phyloP scores from a whole-genome alignment of 2,329 filamentous ascomycete species.

The Phoma sp. region DNA sequence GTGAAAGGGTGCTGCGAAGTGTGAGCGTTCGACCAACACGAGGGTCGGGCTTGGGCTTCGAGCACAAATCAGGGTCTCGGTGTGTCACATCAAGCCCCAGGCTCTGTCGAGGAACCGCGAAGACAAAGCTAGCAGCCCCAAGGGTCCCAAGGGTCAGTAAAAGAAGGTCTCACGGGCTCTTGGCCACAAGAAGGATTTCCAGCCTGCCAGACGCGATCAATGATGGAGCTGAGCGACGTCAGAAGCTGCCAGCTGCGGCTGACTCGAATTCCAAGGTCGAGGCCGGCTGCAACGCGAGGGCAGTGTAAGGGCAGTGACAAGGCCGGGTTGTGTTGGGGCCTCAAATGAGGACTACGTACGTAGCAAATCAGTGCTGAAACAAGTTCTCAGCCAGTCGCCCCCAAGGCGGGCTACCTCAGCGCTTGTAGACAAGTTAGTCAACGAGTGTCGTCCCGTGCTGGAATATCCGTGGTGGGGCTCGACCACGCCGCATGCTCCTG shows the following conservation, averaged over 20 bases:
- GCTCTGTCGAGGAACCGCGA: too few species aligned
- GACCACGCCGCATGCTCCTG: slow-evolving; percentile 24
- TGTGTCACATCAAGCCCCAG: slow-evolving; percentile 1
- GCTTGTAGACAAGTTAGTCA: slow-evolving; percentile 31
- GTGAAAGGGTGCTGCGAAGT: background rate
- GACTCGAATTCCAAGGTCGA: background rate
- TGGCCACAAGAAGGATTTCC: background rate
- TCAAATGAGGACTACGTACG: slow-evolving; percentile 5
- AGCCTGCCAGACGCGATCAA: background rate
- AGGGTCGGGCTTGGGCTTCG: background rate
- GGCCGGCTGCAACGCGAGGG: background rate
- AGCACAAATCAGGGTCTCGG: background rate
- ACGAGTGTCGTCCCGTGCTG: slow-evolving; percentile 20
- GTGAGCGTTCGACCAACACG: background rate
- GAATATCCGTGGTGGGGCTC: slow-evolving; percentile 10
- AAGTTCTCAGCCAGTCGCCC: slow-evolving; percentile 21
- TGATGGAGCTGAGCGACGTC: slow-evolving; percentile 1
- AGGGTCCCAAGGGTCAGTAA: background rate
- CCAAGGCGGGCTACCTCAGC: slow-evolving; percentile 36
- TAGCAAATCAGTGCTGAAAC: slow-evolving; percentile 10
- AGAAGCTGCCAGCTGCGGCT: slow-evolving; percentile 9
- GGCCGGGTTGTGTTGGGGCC: background rate
- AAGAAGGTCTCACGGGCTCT: background rate
- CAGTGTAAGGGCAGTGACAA: background rate
- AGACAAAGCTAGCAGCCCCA: too few species aligned